phyloP scores from a whole-genome alignment of 371 early-diverging fungal genomes.

The Mortierella sp. region DNA sequence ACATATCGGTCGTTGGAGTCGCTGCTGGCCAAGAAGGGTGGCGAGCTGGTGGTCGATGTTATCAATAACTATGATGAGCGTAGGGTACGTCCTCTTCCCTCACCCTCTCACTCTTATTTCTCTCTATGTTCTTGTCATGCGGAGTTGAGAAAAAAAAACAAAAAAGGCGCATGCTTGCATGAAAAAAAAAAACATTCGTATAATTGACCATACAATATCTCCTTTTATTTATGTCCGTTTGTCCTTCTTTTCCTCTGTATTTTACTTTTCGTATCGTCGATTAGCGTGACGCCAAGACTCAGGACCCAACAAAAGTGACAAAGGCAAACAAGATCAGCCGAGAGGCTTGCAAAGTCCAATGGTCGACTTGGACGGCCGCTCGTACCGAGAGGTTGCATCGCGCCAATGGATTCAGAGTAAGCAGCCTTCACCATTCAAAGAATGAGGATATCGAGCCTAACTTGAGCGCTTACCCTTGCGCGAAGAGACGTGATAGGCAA shows the following conservation, averaged over 20 bases:
- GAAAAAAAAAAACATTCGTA: neutral
- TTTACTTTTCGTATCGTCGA: neutral
- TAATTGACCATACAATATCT: neutral
- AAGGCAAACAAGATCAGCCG: constrained; percentile 83
- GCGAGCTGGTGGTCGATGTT: constrained; percentile 71
- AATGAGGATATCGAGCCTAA: too few relatives aligned
- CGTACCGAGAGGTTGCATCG: constrained; percentile 76
- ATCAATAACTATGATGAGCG: constrained; percentile 69
- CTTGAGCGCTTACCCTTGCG: too few relatives aligned
- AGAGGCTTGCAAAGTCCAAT: constrained; percentile 71
- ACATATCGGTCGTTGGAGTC: constrained; percentile 65
- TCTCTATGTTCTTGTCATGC: neutral
- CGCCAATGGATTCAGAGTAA: constrained; percentile 84
- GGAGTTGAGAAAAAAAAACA: neutral
- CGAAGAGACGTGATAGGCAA: too few relatives aligned
- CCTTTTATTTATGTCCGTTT: too few relatives aligned
- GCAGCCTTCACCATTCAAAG: constrained; percentile 11
- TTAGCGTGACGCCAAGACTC: constrained; percentile 67
- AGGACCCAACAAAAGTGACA: constrained; percentile 76
- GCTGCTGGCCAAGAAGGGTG: constrained; percentile 75
- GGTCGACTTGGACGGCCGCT: constrained; percentile 71
- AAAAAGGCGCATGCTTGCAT: neutral
- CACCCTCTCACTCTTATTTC: neutral
- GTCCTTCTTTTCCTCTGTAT: too few relatives aligned
- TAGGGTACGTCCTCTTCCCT: constrained; percentile 59